Percentiles rank a stretch among this genome's conserved stretches.
Evolutionary conservation across 2,329 filamentous ascomycete species (phyloP).

Genomic region (Botrytis galanthina): DNA sequence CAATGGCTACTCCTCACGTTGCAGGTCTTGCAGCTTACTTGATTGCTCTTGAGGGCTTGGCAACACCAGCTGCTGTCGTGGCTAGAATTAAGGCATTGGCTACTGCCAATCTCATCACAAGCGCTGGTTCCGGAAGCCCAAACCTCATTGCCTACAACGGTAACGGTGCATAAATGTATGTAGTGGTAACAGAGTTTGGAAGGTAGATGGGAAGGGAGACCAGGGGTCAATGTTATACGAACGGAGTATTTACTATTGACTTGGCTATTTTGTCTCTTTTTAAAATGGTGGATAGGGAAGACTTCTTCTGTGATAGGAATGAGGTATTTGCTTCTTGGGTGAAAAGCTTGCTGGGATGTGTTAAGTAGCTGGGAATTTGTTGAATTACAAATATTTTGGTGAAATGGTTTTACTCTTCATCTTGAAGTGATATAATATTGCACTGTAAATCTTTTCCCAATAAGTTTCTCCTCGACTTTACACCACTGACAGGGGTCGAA

Average conservation of each 20-base stretch:
- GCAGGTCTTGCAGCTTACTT: conserved; percentile 67
- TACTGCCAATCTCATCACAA: conserved; percentile 43
- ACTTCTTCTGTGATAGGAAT: not conserved
- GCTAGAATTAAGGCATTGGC: conserved; percentile 41
- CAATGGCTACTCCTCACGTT: conserved; percentile 62
- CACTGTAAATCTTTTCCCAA: not conserved
- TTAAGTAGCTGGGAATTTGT: not conserved
- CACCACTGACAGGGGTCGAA: not conserved
- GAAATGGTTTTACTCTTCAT: not conserved
- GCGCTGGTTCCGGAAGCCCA: conserved; percentile 43
- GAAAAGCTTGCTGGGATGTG: not conserved
- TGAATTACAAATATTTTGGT: not conserved
- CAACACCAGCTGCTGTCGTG: conserved; percentile 42
- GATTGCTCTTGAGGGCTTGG: conserved; percentile 48
- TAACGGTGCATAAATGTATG: conserved; percentile 39
- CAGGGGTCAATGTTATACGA: not conserved
- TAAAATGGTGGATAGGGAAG: not conserved
- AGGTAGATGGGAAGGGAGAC: not conserved
- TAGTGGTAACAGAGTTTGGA: not conserved
- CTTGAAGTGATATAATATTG: not conserved
- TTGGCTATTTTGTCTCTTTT: not conserved
- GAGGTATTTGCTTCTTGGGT: not conserved
- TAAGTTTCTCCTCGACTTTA: not conserved
- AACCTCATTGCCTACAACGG: conserved; percentile 59
- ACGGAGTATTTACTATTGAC: not conserved